Evolutionary conservation across 768 basidiomycete genomes (phyloP).

Genomic region (Vararia minispora): DNA sequence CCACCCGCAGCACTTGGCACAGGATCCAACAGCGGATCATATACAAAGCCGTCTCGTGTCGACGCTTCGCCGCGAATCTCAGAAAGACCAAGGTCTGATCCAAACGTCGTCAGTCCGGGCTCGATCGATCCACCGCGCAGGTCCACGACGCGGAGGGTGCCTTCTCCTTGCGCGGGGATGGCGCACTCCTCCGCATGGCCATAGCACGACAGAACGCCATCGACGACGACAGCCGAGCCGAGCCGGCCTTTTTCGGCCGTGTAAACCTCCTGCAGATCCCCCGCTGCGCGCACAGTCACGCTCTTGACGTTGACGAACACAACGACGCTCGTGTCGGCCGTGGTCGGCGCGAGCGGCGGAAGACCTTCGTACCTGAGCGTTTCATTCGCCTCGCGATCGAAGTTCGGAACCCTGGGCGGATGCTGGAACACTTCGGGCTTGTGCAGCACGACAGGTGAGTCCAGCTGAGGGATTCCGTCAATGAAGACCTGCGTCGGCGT

Average conservation of each 20-base stretch:
- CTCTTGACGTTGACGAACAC: constrained; percentile 55
- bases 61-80: constrained; percentile 59
- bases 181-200: too few relatives aligned
- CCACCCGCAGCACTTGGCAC: constrained; percentile 43
- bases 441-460: constrained; percentile 18
- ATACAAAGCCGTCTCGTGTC: constrained; percentile 56
- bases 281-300: constrained; percentile 18
- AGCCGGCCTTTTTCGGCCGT: too few relatives aligned
- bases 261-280: constrained; percentile 25
- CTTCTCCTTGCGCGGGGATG: too few relatives aligned
- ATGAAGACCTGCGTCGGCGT: constrained; percentile 81
- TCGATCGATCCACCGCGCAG: constrained; percentile 60
- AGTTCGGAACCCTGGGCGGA: constrained; percentile 54
- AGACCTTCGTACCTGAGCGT: constrained; percentile 62
- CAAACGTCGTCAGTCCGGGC: constrained; percentile 63
- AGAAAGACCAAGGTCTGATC: constrained; percentile 57
- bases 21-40: constrained; percentile 38
- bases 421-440: constrained; percentile 20
- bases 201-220: too few relatives aligned
- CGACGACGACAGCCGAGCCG: too few relatives aligned
- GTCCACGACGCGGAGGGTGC: too few relatives aligned
- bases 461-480: constrained; percentile 72
- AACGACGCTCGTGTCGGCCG: constrained; percentile 26
- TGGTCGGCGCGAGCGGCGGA: constrained; percentile 48
- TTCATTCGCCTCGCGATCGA: constrained; percentile 52